Evolutionary conservation across 2,329 filamentous ascomycete species (phyloP), one percentile per base, ranked within the genome.

Genomic region (Cladosporium velox): DNA sequence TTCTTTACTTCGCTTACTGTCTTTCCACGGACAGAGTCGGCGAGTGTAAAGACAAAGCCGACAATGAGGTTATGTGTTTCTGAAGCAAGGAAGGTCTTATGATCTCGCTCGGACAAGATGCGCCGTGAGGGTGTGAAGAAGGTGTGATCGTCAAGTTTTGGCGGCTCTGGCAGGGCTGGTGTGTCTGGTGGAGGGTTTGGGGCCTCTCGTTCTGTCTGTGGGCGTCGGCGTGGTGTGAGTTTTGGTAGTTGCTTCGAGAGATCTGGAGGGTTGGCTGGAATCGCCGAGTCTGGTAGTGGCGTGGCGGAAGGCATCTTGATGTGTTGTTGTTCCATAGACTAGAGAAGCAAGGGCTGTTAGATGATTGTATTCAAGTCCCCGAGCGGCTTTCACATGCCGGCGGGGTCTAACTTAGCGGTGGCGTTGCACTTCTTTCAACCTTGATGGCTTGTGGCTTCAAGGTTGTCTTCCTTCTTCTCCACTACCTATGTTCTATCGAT

Each of bases 1-100:
- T 84, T 82, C 66, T 87, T 79, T 6, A 89, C 82, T 38, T 79
- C 77, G 2, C 90, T 90, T 68, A 90, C 85, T 7, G 90, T 87
- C 32, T 83, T 87, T 74, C 91, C 88, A 59, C 87, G 82, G 54
- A 97, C 91, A 4, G 91, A 88, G 73, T 97, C 93, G 54, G 93
- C 89, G 26, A 99, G 87, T 11, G 87, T 86, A 78, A 97, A 97
- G 68, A 97, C 85, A 80, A 97, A 99, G 24, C 91, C 88, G 66
- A 91, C 82, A 52, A 99, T 85, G 49, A 98, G 85, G 8, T 83
- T 83, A 77, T 91, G 90, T 7, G 93, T 90, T 0, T 89, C 83
- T 0, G 93, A 97, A 0, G 86, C 81, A 21, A 93, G 84, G 73
- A 98, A 99, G 4, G 92, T 80, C 21, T 91, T 85, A 76, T 96